Evolutionary conservation across 306 rosid genomes (phyloP).

Genomic region (Parietaria judaica): DNA sequence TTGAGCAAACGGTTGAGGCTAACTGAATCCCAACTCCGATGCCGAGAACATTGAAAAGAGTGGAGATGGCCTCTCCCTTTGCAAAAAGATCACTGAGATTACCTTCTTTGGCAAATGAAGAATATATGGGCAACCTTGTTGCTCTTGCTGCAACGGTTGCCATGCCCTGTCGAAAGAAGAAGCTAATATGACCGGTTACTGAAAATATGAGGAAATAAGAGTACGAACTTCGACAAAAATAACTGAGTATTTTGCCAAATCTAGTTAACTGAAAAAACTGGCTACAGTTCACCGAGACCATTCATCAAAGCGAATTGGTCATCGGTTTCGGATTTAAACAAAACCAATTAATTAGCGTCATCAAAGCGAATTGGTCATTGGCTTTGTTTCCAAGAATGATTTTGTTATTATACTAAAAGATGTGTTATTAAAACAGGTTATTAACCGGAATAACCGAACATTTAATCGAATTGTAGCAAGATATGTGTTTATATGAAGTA

Average conservation of each 20-base stretch:
- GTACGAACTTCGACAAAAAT: no score
- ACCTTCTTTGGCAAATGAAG: slow-evolving; percentile 96
- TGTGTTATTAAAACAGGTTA: no score
- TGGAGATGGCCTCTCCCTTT: slow-evolving; percentile 98
- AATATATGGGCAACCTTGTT: slow-evolving; percentile 96
- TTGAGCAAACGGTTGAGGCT: slow-evolving; percentile 87
- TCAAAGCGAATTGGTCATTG: no score
- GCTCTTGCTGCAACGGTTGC: slow-evolving; percentile 99
- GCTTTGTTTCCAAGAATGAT: no score
- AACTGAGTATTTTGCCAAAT: not conserved
- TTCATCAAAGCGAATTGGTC: no score
- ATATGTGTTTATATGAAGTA: not conserved
- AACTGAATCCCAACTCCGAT: slow-evolving; percentile 84
- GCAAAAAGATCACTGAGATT: slow-evolving; percentile 98
- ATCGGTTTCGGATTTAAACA: no score
- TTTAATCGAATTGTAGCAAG: not conserved
- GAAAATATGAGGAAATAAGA: no score
- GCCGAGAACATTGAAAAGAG: slow-evolving; percentile 86
- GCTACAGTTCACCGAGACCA: no score
- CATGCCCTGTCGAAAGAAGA: slow-evolving; percentile 61
- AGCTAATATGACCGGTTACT: no score
- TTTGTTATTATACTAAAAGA: no score
- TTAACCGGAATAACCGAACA: no score
- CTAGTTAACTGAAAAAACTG: not conserved
- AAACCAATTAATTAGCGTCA: no score